phyloP scores from a whole-genome alignment of 257 asterid species.

The Solanum bulbocastanum region DNA sequence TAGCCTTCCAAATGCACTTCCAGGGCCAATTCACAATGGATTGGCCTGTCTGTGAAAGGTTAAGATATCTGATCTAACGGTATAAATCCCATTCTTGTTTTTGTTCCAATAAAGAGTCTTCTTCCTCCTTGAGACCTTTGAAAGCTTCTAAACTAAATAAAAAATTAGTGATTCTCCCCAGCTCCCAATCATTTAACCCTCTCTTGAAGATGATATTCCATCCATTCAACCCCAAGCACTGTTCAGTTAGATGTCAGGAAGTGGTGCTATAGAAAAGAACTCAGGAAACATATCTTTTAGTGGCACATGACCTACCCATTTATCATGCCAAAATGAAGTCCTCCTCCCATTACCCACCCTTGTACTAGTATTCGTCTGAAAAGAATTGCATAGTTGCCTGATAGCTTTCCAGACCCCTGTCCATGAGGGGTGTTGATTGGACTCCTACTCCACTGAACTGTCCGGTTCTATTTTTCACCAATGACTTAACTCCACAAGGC shows the following conservation, averaged over 20 bases:
- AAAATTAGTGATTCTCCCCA: background rate
- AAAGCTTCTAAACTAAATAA: background rate
- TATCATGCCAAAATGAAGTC: background rate
- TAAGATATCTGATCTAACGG: background rate
- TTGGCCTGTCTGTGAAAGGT: background rate
- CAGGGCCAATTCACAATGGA: background rate
- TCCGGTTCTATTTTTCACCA: background rate
- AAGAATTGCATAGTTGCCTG: background rate
- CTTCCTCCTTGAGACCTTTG: background rate
- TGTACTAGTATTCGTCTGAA: background rate
- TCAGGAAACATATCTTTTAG: background rate
- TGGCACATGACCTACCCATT: background rate
- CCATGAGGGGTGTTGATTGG: background rate
- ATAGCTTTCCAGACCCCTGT: background rate
- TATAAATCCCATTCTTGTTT: background rate
- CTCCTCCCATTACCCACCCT: background rate
- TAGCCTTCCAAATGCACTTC: background rate
- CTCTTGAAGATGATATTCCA: background rate
- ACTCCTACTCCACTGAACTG: background rate
- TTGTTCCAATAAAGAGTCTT: background rate
- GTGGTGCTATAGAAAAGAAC: background rate
- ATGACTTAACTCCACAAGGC: background rate
- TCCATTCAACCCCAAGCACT: background rate
- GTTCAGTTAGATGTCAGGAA: background rate
- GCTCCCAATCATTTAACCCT: background rate